phyloP scores from a whole-genome alignment of 1,139 yeast genomes.

The Debaryomycetaceae sp. region DNA sequence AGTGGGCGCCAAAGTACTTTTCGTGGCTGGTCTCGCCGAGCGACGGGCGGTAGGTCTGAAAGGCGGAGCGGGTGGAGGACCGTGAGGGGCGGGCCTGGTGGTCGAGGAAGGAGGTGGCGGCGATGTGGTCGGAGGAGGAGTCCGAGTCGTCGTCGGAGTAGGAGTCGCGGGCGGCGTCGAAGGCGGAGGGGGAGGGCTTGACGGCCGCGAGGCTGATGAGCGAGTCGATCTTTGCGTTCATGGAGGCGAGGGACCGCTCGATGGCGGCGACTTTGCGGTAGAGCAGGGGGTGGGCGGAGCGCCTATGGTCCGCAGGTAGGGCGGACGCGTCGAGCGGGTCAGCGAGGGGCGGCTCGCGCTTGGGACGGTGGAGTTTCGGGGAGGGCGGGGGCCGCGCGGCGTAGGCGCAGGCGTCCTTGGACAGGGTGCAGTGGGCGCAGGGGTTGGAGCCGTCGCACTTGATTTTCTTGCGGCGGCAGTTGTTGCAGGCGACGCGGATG shows the following conservation, averaged over 20 bases:
- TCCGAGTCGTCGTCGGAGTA: background rate
- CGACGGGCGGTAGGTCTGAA: background rate
- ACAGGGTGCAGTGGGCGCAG: conserved; percentile 12
- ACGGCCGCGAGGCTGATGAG: background rate
- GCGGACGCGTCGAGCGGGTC: background rate
- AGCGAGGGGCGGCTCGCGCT: conserved; percentile 1
- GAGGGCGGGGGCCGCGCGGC: conserved; percentile 11
- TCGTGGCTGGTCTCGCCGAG: conserved; percentile 3
- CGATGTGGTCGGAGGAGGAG: background rate
- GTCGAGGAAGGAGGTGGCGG: background rate
- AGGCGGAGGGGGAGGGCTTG: background rate
- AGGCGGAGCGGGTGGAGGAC: background rate
- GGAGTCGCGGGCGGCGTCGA: background rate
- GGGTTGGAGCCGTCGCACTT: conserved; percentile 16
- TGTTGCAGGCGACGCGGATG: conserved; percentile 14
- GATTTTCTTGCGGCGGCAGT: conserved; percentile 16
- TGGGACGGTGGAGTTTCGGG: conserved; percentile 9
- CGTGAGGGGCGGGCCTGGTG: background rate
- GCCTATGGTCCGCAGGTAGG: too few relatives aligned
- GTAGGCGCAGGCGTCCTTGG: conserved; percentile 18
- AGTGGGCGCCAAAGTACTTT: conserved; percentile 27
- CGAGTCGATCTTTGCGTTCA: conserved; percentile 1
- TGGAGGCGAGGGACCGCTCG: background rate
- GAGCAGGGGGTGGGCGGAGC: background rate
- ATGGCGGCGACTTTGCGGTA: background rate